Evolutionary conservation across 345 rosid species (phyloP).

Genomic region (Boechera retrofracta): DNA sequence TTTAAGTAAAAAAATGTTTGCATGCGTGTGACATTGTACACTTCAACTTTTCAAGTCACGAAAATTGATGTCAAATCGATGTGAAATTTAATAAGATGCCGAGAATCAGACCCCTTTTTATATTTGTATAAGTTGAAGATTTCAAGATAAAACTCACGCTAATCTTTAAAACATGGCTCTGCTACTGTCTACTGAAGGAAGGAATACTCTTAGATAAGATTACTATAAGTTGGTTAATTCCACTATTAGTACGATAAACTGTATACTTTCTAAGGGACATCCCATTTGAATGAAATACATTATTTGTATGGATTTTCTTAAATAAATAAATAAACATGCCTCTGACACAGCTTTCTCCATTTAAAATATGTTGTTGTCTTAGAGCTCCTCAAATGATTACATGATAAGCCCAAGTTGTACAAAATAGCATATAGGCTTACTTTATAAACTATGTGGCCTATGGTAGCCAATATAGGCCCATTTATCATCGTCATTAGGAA

Average conservation of each 20-base stretch:
- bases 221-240: not conserved
- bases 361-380: not conserved
- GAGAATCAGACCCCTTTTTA: not conserved
- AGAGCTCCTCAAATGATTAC: not conserved
- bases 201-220: not conserved
- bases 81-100: not conserved
- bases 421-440: not conserved
- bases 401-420: not conserved
- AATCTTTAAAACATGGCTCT: not conserved
- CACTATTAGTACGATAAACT: not conserved
- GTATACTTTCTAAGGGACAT: not conserved
- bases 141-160: not conserved
- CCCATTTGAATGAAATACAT: not conserved
- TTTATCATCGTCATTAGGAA: not conserved
- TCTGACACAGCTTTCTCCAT: slow-evolving; percentile 1
- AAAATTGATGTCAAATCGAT: slow-evolving; percentile 8
- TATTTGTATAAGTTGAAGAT: not conserved
- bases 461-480: not conserved
- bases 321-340: not conserved
- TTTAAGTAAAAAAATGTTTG: slow-evolving; percentile 1
- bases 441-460: not conserved
- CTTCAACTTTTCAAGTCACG: slow-evolving; percentile 1
- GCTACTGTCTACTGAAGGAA: not conserved
- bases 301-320: not conserved
- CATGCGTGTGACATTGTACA: slow-evolving; percentile 13